Evolutionary conservation across 345 rosid species (phyloP).

Genomic region (Pseudoturritis turrita): DNA sequence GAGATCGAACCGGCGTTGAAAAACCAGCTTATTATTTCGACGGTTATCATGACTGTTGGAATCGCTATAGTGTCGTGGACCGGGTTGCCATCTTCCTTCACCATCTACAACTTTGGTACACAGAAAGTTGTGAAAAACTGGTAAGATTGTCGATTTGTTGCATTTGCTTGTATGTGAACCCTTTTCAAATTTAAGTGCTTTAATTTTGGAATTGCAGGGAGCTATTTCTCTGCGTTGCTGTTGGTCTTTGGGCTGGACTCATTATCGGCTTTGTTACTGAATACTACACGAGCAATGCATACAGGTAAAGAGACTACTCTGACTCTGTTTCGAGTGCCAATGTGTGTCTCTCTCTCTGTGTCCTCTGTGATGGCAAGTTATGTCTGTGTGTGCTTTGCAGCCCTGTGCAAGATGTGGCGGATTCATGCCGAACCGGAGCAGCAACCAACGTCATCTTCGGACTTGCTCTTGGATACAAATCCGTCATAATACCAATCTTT

Average conservation of each 20-base stretch:
- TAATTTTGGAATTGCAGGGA: conserved; percentile 44
- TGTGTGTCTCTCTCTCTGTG: neutral
- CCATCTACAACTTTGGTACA: conserved; percentile 60
- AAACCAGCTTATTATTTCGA: conserved; percentile 67
- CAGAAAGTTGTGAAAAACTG: conserved; percentile 66
- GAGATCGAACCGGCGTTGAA: conserved; percentile 65
- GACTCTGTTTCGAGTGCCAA: neutral
- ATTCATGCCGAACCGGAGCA: conserved; percentile 92
- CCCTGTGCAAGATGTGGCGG: conserved; percentile 98
- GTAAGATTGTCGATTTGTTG: conserved; percentile 24
- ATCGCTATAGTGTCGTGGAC: conserved; percentile 55
- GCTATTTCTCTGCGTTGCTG: conserved; percentile 56
- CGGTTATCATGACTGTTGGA: conserved; percentile 56
- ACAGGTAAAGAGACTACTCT: conserved; percentile 39
- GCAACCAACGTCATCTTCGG: conserved; percentile 86
- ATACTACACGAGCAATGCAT: conserved; percentile 71
- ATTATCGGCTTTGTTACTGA: conserved; percentile 72
- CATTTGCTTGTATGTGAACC: too few relatives aligned
- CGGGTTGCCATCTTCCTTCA: conserved; percentile 49
- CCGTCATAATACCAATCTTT: conserved; percentile 77
- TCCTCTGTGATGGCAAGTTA: too few relatives aligned
- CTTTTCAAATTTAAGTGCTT: neutral
- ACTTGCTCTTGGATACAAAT: conserved; percentile 85
- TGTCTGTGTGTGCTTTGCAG: conserved; percentile 34
- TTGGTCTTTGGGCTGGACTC: conserved; percentile 76